These are phyloP conservation scores for Claviceps spartinae DNA, from an alignment of 2,329 filamentous ascomycete species.

Conservation along the genomic window DNA sequence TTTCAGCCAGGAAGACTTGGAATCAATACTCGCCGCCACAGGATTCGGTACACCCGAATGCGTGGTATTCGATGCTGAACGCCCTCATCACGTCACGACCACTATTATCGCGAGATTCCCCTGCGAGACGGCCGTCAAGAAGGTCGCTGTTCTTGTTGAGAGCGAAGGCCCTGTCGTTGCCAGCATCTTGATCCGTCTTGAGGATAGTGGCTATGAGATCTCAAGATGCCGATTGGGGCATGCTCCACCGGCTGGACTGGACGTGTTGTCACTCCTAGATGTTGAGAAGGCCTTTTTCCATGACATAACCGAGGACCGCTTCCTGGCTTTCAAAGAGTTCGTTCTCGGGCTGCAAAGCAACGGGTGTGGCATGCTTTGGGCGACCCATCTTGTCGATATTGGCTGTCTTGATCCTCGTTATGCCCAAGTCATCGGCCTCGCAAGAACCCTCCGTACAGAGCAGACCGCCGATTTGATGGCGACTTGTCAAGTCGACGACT, in stretches of 20 bases:
- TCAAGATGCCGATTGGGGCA: background rate
- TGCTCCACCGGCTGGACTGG: background rate
- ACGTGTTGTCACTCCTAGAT: background rate
- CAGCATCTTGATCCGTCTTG: background rate
- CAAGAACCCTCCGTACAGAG: conserved; percentile 16
- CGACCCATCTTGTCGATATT: conserved; percentile 15
- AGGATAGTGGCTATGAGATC: background rate
- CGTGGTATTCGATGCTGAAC: background rate
- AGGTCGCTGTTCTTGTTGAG: background rate
- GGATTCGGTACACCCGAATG: background rate
- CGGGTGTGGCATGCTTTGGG: conserved; percentile 14
- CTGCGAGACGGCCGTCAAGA: background rate
- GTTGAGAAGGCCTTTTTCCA: conserved; percentile 5
- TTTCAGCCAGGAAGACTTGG: background rate
- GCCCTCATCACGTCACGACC: background rate
- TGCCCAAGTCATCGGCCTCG: conserved; percentile 13
- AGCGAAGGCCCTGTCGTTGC: background rate
- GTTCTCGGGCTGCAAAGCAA: conserved; percentile 3
- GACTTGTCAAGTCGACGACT: conserved; percentile 14
- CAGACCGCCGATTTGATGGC: conserved; percentile 11
- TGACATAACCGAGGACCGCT: conserved; percentile 4
- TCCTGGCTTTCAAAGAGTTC: conserved; percentile 1
- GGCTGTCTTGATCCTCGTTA: conserved; percentile 15
- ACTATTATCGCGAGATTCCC: background rate
- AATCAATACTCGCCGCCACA: background rate